phyloP scores from a whole-genome alignment of 2,329 filamentous ascomycete species.

The Sporothrix dimorphospora region DNA sequence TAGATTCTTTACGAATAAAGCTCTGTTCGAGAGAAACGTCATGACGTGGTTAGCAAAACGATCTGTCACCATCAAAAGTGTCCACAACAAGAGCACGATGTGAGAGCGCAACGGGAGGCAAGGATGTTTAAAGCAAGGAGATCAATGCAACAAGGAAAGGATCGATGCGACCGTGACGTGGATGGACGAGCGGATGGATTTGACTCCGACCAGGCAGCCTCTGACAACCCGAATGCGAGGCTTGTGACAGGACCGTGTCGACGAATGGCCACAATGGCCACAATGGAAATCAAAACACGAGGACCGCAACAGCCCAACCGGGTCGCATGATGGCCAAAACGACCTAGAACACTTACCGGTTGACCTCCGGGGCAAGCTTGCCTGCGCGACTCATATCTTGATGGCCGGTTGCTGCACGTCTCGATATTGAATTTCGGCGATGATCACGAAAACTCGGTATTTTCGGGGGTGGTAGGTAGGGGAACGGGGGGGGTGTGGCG shows the following conservation, averaged over 20 bases:
- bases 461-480: conserved; percentile 8
- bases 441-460: conserved; percentile 24
- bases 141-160: neutral
- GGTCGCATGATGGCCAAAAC: neutral
- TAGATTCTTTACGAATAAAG: conserved; percentile 99
- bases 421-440: neutral
- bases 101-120: neutral
- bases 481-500: neutral
- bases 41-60: conserved; percentile 37
- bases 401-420: conserved; percentile 40
- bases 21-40: conserved; percentile 58
- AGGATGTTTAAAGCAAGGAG: neutral
- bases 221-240: neutral
- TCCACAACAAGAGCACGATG: neutral
- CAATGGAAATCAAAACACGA: neutral
- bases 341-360: conserved; percentile 64
- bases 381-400: conserved; percentile 93
- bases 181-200: neutral
- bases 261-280: neutral
- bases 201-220: neutral
- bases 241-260: neutral
- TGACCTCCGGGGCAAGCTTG: conserved; percentile 99
- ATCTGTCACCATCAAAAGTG: neutral
- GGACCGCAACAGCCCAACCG: neutral
- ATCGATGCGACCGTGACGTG: neutral